These are phyloP conservation scores for Nicotiana paniculata DNA, from an alignment of 257 asterid species.

Conservation along the genomic window DNA sequence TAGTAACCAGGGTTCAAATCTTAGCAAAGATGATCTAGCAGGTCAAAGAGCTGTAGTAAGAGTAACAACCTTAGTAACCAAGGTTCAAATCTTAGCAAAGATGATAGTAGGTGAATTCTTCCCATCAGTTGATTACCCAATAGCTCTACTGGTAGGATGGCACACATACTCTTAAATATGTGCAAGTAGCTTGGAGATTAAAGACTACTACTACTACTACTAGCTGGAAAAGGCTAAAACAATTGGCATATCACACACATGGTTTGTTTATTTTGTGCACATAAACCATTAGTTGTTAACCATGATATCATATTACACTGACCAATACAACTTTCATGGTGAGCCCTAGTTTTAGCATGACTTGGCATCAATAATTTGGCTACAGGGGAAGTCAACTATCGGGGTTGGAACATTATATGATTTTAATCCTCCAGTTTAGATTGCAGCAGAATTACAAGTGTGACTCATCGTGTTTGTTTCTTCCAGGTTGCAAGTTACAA, in stretches of 20 bases:
- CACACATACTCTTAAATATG: neutral
- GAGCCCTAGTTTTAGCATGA: constrained; percentile 2
- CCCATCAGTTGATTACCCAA: neutral
- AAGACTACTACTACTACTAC: neutral
- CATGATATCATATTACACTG: neutral
- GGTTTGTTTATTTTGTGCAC: neutral
- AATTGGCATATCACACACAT: neutral
- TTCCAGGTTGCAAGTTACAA: constrained; percentile 71
- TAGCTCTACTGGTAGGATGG: neutral
- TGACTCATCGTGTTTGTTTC: constrained; percentile 10
- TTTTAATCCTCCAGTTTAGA: constrained; percentile 5
- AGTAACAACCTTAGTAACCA: neutral
- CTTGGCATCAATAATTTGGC: neutral
- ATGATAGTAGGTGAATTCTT: neutral
- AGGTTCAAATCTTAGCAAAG: neutral
- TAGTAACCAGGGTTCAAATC: neutral
- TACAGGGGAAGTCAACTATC: neutral
- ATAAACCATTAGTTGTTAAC: neutral
- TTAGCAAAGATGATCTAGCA: neutral
- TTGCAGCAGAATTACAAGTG: constrained; percentile 3
- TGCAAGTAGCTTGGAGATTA: neutral
- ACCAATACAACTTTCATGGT: neutral
- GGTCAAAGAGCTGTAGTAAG: neutral
- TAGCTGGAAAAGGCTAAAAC: neutral
- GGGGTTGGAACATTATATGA: neutral